Evolutionary conservation across 176 grass and related monocot genomes (phyloP), one percentile per base, ranked within the genome.

Genomic region (Phragmites australis): DNA sequence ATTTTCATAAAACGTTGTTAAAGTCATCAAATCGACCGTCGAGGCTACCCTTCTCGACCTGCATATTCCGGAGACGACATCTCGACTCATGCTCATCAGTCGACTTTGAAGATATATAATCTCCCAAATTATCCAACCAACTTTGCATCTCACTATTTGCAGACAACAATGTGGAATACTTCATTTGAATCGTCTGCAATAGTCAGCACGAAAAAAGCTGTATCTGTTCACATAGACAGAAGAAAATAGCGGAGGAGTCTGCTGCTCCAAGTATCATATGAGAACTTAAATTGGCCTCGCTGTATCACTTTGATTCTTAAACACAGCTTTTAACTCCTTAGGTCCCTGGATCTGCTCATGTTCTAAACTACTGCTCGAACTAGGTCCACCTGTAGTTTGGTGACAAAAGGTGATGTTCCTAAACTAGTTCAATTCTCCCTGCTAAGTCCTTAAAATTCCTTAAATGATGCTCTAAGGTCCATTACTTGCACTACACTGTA

Each of bases 141-240:
- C 0, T 27, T 29, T 40, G 8, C 8, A 77, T 55, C 64, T 39
- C 55, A 37, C 13, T 31, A 63, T 62, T 16, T 46, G 14, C 45
- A 71, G 41, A 44, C 32, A 40, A 63, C 11, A 32, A 80, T 54
- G 58, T n/a, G 22, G 13, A 66, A 86, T 16, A 61, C 40, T 63
- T 72, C 18, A 21, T 58, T 13, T 42, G 3, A 77, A 50, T 2
- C 22, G 52, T 65, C 22, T 49, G 50, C 21, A 5, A 57, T 8
- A 40, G 5, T 27, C 23, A 27, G 25, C 22, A 59, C 25, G 56
- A 29, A 59, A 58, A 58, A n/a, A n/a, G n/a, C n/a, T n/a, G n/a
- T n/a, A n/a, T n/a, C n/a, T n/a, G n/a, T n/a, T n/a, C n/a, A n/a
- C n/a, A n/a, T n/a, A n/a, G n/a, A n/a, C n/a, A n/a, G n/a, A n/a